A percentile compares a stretch with the other conserved stretches of the same genome.
Evolutionary conservation across 139 green algal species (phyloP).

Genomic region (Chlamydomonas sp.): DNA sequence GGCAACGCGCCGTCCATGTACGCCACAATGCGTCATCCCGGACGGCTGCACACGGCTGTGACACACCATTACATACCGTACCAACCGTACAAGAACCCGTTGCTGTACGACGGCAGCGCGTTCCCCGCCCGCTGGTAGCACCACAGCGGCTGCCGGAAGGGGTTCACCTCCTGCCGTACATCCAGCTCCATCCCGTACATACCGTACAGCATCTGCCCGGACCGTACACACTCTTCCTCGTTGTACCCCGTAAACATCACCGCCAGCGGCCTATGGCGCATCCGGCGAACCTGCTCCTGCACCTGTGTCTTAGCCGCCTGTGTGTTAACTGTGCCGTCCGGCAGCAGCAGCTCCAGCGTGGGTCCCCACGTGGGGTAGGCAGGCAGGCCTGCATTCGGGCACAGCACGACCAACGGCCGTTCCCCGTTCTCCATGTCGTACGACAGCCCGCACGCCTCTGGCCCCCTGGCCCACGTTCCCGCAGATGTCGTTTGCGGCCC

Average conservation of each 20-base stretch:
- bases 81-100: constrained; percentile 42
- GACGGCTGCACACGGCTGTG: too few relatives aligned
- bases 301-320: not conserved
- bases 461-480: not conserved
- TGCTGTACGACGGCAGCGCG: constrained; percentile 48
- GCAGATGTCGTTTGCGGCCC: not conserved
- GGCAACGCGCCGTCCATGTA: too few relatives aligned
- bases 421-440: not conserved
- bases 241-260: constrained; percentile 23
- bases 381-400: constrained; percentile 51
- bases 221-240: constrained; percentile 21
- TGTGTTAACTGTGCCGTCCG: not conserved
- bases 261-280: not conserved
- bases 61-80: too few relatives aligned
- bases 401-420: constrained; percentile 29
- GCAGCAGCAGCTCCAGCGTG: constrained; percentile 40
- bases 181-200: not conserved
- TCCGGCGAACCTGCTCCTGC: not conserved
- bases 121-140: constrained; percentile 34
- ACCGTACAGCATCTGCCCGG: not conserved
- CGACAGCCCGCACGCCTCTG: not conserved
- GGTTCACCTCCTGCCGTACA: not conserved
- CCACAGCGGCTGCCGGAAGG: constrained; percentile 38
- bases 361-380: constrained; percentile 51
- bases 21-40: too few relatives aligned